These are phyloP conservation scores for Diaporthe velutina DNA, from an alignment of 2,329 filamentous ascomycete species.

Conservation along the genomic window DNA sequence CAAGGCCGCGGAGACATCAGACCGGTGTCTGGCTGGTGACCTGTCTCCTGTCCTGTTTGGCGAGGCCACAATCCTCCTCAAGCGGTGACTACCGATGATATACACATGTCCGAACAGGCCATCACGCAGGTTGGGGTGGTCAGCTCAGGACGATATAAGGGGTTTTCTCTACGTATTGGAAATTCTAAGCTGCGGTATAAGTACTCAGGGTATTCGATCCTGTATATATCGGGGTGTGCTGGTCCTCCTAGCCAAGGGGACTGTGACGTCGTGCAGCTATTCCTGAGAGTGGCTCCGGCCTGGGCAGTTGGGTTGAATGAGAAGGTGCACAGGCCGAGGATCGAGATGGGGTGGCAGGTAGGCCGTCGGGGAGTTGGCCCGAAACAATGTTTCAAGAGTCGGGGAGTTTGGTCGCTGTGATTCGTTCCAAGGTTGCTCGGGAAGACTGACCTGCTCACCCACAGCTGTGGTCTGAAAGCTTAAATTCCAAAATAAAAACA, in stretches of 20 bases:
- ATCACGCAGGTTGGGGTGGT: background rate
- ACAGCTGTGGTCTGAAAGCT: background rate
- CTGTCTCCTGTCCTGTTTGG: background rate
- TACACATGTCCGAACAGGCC: background rate
- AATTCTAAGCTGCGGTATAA: background rate
- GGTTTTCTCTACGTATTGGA: background rate
- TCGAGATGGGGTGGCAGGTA: background rate
- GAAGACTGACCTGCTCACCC: background rate
- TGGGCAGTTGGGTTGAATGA: background rate
- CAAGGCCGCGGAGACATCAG: slow-evolving; percentile 5
- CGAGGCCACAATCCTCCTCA: slow-evolving; percentile 23
- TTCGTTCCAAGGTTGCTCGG: background rate
- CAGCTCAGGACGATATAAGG: background rate
- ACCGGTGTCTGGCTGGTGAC: background rate
- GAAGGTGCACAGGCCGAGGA: background rate
- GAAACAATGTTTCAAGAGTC: slow-evolving; percentile 23
- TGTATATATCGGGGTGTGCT: background rate
- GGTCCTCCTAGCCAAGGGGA: background rate
- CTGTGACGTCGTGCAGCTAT: background rate
- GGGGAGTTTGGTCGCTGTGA: background rate
- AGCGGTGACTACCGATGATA: background rate
- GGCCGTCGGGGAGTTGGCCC: slow-evolving; percentile 6
- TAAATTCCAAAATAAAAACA: background rate
- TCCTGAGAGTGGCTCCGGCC: slow-evolving; percentile 14
- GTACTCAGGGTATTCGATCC: background rate